Base-by-base conservation (phyloP, 164 flowering plant species). In the Macadamia integrifolia region DNA sequence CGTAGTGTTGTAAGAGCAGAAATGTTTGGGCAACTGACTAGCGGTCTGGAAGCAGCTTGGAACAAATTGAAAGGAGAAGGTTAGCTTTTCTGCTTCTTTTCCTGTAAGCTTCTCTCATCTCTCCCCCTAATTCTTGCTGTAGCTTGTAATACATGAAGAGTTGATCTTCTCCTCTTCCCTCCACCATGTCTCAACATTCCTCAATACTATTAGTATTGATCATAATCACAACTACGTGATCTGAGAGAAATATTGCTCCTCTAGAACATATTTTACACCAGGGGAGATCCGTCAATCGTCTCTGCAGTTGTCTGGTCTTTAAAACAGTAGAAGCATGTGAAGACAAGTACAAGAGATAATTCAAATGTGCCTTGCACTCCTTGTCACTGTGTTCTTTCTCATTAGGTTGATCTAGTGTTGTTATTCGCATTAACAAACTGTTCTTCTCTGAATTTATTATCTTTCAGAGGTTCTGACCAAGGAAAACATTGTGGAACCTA, bases 11-110 rank as follows among this genome's bases (percentile, higher is more conserved):
- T 94, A n/a, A 84, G 85, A 66, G 93, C 98, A 0, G 98, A 94
- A 67, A 94, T 94, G 97, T 94, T 94, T 70, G 98, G 97, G 62
- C 96, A 91, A 82, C 76, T 94, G 58, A 94, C 93, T 0, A 77
- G 86, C 40, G 90, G 98, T 17, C 91, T 94, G 8, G 98, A 94
- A 73, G 71, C 93, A 0, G 97, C 98, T 57, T 94, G 97, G 98
- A 85, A 67, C 84, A 94, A 87, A 79, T 92, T 94, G 74, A 91
- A 84, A 79, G 94, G 96, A 67, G 93, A 86, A 94, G 98, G 98
- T 94, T 57, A 50, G 57, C 7, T 50, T 62, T 57, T 49, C 6
- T 44, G 3, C 10, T 52, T 67, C 42, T 67, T n/a, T 31, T 60
- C 32, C 43, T 32, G 32, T 2, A 31, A 12, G 42, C 3, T 12